Conservation (phyloP, 306 rosid species). For the Hippophae rhamnoides region DNA sequence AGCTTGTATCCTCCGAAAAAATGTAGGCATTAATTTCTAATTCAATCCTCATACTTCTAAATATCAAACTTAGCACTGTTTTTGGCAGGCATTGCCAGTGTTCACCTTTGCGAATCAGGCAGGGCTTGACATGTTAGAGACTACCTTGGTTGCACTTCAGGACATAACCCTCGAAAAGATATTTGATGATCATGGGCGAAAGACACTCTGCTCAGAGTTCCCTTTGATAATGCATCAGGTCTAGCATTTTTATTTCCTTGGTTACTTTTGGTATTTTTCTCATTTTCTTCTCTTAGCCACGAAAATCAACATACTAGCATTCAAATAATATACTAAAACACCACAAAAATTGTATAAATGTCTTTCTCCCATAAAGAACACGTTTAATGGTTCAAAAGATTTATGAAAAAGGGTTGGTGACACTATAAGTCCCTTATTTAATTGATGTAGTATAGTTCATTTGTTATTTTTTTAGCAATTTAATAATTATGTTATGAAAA, state of each 20-base stretch:
- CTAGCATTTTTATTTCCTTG: not conserved
- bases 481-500: too few species aligned
- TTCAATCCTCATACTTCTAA: not conserved
- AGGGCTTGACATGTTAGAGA: conserved; percentile 98
- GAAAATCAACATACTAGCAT: too few species aligned
- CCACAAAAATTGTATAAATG: too few species aligned
- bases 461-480: too few species aligned
- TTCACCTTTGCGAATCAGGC: conserved; percentile 96
- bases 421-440: too few species aligned
- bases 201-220: conserved; percentile 78
- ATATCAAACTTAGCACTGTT: conserved; percentile 1
- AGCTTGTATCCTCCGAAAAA: too few species aligned
- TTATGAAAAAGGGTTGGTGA: too few species aligned
- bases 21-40: too few species aligned
- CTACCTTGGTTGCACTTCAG: conserved; percentile 88
- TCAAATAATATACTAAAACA: too few species aligned
- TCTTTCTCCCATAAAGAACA: too few species aligned
- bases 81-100: conserved; percentile 77
- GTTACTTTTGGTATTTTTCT: not conserved
- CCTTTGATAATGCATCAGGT: conserved; percentile 99
- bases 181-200: conserved; percentile 87
- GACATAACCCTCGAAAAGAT: conserved; percentile 82
- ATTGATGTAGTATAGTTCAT: too few species aligned
- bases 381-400: too few species aligned
- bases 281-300: not conserved